Evolutionary conservation across 371 early-diverging fungal species (phyloP).

Genomic region (Smittium culicis): DNA sequence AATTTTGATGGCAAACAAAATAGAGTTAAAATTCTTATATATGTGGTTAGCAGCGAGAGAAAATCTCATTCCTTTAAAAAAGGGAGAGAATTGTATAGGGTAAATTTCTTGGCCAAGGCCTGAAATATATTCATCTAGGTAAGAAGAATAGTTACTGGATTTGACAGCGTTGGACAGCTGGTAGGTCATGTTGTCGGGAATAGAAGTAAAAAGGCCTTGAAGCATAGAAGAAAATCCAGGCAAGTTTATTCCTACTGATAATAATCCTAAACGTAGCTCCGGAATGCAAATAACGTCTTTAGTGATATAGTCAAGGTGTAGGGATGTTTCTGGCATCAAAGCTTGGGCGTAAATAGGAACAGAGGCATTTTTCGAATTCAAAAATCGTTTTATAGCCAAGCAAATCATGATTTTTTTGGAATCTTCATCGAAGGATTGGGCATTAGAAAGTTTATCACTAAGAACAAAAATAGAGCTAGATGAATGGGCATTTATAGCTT

Average conservation of each 20-base stretch:
- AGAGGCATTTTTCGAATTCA: slow-evolving; percentile 17
- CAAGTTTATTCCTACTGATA: slow-evolving; percentile 46
- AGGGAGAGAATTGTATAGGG: slow-evolving; percentile 32
- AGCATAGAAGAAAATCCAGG: slow-evolving; percentile 49
- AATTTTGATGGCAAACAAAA: slow-evolving; percentile 39
- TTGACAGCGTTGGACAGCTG: slow-evolving; percentile 24
- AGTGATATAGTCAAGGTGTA: slow-evolving; percentile 47
- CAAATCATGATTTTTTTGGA: slow-evolving; percentile 51
- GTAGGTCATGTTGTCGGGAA: slow-evolving; percentile 36
- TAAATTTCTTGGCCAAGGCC: slow-evolving; percentile 51
- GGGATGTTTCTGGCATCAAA: slow-evolving; percentile 45
- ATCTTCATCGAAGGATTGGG: slow-evolving; percentile 35
- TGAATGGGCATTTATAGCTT: slow-evolving; percentile 29
- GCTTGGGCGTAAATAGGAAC: slow-evolving; percentile 44
- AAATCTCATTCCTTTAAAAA: slow-evolving; percentile 37
- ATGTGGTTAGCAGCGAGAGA: slow-evolving; percentile 34
- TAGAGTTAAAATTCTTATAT: slow-evolving; percentile 35
- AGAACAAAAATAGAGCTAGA: slow-evolving; percentile 48
- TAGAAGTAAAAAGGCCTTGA: slow-evolving; percentile 43
- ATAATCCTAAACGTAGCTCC: slow-evolving; percentile 50
- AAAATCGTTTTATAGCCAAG: slow-evolving; percentile 46
- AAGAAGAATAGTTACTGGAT: slow-evolving; percentile 18
- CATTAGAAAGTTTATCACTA: slow-evolving; percentile 30
- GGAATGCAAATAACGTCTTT: slow-evolving; percentile 51
- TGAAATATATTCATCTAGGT: slow-evolving; percentile 43